Evolutionary conservation across 306 rosid species (phyloP), one percentile per base, ranked within the genome.

Genomic region (Vachellia pachyceras): DNA sequence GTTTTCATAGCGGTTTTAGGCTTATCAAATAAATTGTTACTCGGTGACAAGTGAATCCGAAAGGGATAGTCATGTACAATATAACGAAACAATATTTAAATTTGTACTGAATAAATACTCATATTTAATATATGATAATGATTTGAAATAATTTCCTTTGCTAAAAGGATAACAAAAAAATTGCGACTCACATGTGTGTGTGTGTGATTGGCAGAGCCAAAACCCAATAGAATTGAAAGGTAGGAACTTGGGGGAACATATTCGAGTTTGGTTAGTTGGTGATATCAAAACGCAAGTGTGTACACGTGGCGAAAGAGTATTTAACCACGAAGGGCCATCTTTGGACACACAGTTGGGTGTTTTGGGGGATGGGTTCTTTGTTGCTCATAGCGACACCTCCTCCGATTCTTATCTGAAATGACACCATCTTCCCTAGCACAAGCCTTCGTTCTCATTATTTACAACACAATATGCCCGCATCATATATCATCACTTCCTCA

Each of bases 191-290:
- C n/a, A n/a, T n/a, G n/a, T n/a, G n/a, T n/a, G n/a, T n/a, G n/a
- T n/a, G n/a, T n/a, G n/a, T n/a, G n/a, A n/a, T n/a, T n/a, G n/a
- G n/a, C n/a, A n/a, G n/a, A n/a, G n/a, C n/a, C n/a, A n/a, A n/a
- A 29, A 29, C 33, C 33, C 33, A 29, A 29, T 0, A 29, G 33
- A 29, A 29, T 29, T 29, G 33, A 2, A 29, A 55, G 72, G 14
- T 3, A 57, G 22, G 10, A 54, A 54, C 10, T 58, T 70, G 76
- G 61, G 10, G 79, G 94, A 90, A 92, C 91, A 92, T 84, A 90
- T 92, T 90, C 97, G 72, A 77, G 65, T 54, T 44, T 77, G 64
- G 63, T 44, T 25, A 42, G 76, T 76, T 79, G 87, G 33, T 84
- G 83, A 84, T 82, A 81, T 80, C 86, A 84, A 83, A 84, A 84